A percentile compares a stretch with the other conserved stretches of the same genome.
phyloP scores from a whole-genome alignment of 2,329 filamentous ascomycete genomes.

The Fusarium secorum region DNA sequence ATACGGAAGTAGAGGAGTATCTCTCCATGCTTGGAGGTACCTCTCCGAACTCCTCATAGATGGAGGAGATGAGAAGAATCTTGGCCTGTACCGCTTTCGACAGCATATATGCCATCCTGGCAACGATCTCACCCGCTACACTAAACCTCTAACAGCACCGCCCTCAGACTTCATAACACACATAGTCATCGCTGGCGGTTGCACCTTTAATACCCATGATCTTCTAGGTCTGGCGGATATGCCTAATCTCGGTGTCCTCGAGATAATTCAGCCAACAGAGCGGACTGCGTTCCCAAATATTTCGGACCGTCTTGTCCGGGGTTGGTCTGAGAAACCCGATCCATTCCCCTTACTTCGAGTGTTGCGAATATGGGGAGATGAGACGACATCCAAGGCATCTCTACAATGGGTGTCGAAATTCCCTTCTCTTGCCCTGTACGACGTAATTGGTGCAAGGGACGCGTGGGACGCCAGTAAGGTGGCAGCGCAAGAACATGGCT shows the following conservation, averaged over 20 bases:
- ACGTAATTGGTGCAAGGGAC: conserved; percentile 48
- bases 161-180: conserved; percentile 52
- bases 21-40: conserved; percentile 52
- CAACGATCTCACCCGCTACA: conserved; percentile 48
- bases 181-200: conserved; percentile 50
- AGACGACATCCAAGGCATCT: conserved; percentile 50
- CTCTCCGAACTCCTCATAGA: conserved; percentile 48
- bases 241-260: conserved; percentile 57
- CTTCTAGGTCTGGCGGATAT: conserved; percentile 52
- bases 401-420: conserved; percentile 53
- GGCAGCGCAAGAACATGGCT: conserved; percentile 43
- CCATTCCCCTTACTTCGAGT: conserved; percentile 58
- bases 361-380: conserved; percentile 55
- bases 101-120: conserved; percentile 51
- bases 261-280: conserved; percentile 53
- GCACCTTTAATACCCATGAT: conserved; percentile 49
- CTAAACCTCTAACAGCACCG: conserved; percentile 48
- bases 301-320: conserved; percentile 55
- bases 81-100: conserved; percentile 51
- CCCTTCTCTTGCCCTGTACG: conserved; percentile 55
- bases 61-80: conserved; percentile 45
- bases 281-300: conserved; percentile 48
- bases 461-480: conserved; percentile 48
- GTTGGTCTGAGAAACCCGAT: conserved; percentile 52
- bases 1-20: conserved; percentile 43